Percentiles rank a stretch among this genome's conserved stretches.
Evolutionary conservation across 306 rosid genomes (phyloP).

Genomic region (Mucuna pruriens): DNA sequence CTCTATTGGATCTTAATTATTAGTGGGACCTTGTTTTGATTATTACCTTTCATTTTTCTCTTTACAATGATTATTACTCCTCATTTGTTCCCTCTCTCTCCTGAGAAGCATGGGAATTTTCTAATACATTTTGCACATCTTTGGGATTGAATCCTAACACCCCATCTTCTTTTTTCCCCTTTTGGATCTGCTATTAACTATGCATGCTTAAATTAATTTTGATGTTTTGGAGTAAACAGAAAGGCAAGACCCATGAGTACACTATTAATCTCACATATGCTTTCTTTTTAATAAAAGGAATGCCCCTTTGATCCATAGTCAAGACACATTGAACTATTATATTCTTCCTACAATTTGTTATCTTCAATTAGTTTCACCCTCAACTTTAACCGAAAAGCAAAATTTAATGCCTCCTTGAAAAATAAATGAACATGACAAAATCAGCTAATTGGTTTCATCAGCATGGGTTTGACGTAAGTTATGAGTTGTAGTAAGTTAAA

Average conservation of each 20-base stretch:
- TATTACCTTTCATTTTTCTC: background rate
- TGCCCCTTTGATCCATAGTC: background rate
- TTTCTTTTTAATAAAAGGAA: background rate
- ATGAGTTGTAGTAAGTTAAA: too few species aligned
- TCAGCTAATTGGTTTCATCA: too few species aligned
- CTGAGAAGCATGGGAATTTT: background rate
- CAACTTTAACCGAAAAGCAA: background rate
- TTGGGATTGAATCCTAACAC: background rate
- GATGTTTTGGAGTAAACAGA: background rate
- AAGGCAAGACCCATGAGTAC: background rate
- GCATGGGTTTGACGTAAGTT: too few species aligned
- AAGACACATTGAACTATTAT: background rate
- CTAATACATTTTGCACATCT: background rate
- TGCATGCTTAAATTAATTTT: background rate
- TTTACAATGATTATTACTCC: background rate
- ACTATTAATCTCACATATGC: background rate
- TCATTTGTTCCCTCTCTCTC: background rate
- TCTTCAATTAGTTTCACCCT: background rate
- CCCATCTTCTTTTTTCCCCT: background rate
- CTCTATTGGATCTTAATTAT: background rate
- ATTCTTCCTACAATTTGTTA: background rate
- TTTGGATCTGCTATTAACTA: background rate
- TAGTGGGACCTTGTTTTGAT: constrained; percentile 17
- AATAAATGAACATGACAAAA: too few species aligned
- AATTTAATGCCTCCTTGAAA: too few species aligned